Conservation (phyloP, 2,329 filamentous ascomycete species). For the Talaromyces sp. region DNA sequence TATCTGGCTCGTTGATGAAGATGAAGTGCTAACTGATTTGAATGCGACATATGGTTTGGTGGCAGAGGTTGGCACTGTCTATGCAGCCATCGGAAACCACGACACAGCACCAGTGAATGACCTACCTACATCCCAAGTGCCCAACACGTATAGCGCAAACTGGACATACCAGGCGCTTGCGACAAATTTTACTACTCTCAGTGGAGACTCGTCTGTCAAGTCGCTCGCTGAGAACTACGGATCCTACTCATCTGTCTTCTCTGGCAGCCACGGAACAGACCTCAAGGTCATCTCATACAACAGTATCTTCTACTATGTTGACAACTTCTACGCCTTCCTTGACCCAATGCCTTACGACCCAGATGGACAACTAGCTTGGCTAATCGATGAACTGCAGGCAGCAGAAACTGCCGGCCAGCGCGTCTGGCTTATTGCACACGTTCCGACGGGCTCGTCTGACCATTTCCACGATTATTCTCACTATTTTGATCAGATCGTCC, state of each 20-base stretch:
- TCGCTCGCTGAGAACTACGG: constrained; percentile 38
- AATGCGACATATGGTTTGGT: constrained; percentile 46
- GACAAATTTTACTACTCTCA: constrained; percentile 44
- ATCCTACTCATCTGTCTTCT: constrained; percentile 46
- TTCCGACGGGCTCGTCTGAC: constrained; percentile 48
- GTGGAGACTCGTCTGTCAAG: constrained; percentile 31
- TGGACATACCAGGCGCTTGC: constrained; percentile 52
- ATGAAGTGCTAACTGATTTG: constrained; percentile 32
- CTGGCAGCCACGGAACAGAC: constrained; percentile 31
- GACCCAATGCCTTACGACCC: constrained; percentile 48
- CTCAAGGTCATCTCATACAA: constrained; percentile 56
- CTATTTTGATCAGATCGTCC: constrained; percentile 50
- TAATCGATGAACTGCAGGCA: constrained; percentile 45
- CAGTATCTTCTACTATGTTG: constrained; percentile 56
- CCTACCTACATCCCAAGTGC: constrained; percentile 40
- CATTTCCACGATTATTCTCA: constrained; percentile 50
- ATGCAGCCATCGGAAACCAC: constrained; percentile 54
- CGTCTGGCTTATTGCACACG: constrained; percentile 56
- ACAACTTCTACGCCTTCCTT: constrained; percentile 54
- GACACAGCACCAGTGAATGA: constrained; percentile 51
- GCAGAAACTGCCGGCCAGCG: constrained; percentile 49
- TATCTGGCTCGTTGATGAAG: constrained; percentile 31
- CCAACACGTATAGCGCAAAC: constrained; percentile 35
- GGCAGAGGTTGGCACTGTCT: constrained; percentile 42
- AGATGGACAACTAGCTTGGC: constrained; percentile 46